Evolutionary conservation across 352 stramenopile genomes (phyloP).

Genomic region (Blastocystis sp.): DNA sequence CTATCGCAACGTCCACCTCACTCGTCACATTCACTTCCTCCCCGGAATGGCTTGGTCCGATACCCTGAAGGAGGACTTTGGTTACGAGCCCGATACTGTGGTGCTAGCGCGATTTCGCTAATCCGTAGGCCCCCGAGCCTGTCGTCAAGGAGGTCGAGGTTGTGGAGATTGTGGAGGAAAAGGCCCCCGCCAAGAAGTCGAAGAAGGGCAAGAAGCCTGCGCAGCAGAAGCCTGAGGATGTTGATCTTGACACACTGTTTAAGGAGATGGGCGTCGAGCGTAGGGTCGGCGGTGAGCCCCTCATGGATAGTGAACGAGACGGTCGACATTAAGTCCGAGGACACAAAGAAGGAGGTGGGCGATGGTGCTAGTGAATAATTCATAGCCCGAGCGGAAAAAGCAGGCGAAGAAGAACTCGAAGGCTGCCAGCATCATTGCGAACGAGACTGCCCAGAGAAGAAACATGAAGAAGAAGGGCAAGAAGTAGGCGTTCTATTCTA

Average conservation of each 20-base stretch:
- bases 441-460: slow-evolving; percentile 47
- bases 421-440: slow-evolving; percentile 46
- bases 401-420: slow-evolving; percentile 19
- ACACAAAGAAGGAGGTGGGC: not conserved
- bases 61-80: slow-evolving; percentile 51
- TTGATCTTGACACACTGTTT: slow-evolving; percentile 31
- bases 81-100: slow-evolving; percentile 19
- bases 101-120: not conserved
- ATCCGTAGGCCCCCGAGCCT: not conserved
- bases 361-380: not conserved
- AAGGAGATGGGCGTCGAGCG: slow-evolving; percentile 55
- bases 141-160: slow-evolving; percentile 3
- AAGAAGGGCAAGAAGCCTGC: slow-evolving; percentile 62
- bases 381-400: slow-evolving; percentile 9
- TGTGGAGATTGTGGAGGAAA: slow-evolving; percentile 12
- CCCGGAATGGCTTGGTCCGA: slow-evolving; percentile 51
- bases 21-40: slow-evolving; percentile 26
- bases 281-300: not conserved
- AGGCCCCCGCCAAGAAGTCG: not conserved
- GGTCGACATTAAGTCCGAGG: slow-evolving; percentile 5
- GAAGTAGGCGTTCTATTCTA: slow-evolving; percentile 14
- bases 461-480: slow-evolving; percentile 65
- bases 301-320: slow-evolving; percentile 46
- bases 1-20: slow-evolving; percentile 48
- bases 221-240: slow-evolving; percentile 18